These are phyloP conservation scores for Limnomonas spitsbergensis DNA, from an alignment of 139 green algal species.

Conservation along the genomic window DNA sequence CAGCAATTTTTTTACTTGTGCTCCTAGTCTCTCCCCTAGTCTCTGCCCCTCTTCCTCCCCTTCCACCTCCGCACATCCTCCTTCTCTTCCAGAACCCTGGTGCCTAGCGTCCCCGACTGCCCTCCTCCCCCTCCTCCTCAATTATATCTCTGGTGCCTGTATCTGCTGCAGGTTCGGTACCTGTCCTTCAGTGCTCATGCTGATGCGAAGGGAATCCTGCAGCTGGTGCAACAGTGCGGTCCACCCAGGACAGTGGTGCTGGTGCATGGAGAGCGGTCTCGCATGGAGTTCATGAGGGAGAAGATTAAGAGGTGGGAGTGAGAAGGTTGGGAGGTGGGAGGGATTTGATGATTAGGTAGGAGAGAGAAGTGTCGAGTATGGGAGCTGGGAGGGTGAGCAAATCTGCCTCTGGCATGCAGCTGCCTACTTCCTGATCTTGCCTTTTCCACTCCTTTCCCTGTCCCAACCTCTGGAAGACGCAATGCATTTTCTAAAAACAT, in stretches of 20 bases:
- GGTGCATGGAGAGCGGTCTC: conserved; percentile 65
- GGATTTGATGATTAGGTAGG: neutral
- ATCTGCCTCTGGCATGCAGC: too few species aligned
- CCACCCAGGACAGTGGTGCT: conserved; percentile 60
- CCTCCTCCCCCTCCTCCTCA: neutral
- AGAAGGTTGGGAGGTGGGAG: neutral
- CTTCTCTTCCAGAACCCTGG: neutral
- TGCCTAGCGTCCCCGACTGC: neutral
- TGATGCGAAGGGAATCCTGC: conserved; percentile 65
- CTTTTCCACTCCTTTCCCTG: too few species aligned
- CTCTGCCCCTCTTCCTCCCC: too few species aligned
- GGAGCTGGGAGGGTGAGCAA: too few species aligned
- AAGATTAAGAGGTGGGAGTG: conserved; percentile 10
- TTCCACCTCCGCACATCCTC: too few species aligned
- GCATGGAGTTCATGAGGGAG: conserved; percentile 63
- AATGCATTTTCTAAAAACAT: too few species aligned
- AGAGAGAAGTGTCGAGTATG: neutral
- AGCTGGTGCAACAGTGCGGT: conserved; percentile 46
- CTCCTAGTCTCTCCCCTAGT: too few species aligned
- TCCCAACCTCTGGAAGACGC: too few species aligned
- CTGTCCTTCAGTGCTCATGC: conserved; percentile 69
- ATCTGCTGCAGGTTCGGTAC: conserved; percentile 39
- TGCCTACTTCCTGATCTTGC: too few species aligned
- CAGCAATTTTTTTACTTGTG: too few species aligned
- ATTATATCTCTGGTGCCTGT: neutral